Evolutionary conservation across 2,329 filamentous ascomycete genomes (phyloP).

Genomic region (Stenocarpella maydis): DNA sequence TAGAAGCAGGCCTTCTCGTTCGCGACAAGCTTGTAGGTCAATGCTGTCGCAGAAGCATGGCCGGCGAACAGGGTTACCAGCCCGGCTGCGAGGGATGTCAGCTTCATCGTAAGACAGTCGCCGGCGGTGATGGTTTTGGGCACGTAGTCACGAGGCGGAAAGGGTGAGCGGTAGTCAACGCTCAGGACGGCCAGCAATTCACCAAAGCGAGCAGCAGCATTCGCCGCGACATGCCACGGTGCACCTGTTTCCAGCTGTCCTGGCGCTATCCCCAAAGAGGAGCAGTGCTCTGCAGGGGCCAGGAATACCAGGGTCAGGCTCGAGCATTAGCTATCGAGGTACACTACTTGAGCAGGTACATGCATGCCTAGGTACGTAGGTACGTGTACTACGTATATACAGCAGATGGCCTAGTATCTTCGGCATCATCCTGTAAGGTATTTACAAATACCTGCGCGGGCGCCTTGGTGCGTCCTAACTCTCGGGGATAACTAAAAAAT

Average conservation of each 20-base stretch:
- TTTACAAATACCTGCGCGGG: no score
- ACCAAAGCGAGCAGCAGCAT: conserved; percentile 30
- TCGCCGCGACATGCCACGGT: conserved; percentile 25
- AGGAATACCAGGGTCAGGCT: no score
- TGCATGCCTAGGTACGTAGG: neutral
- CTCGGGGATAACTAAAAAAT: no score
- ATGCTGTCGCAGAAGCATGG: conserved; percentile 82
- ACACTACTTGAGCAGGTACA: neutral
- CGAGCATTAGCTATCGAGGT: no score
- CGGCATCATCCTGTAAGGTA: neutral
- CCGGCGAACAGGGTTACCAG: conserved; percentile 76
- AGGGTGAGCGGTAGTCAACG: neutral
- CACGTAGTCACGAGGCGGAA: conserved; percentile 40
- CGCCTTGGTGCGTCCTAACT: neutral
- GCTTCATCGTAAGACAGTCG: conserved; percentile 67
- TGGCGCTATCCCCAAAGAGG: conserved; percentile 9
- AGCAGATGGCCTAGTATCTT: no score
- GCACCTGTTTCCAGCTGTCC: conserved; percentile 11
- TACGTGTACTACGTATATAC: no score
- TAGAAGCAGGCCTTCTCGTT: conserved; percentile 98
- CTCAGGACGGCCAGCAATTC: conserved; percentile 18
- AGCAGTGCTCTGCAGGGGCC: conserved; percentile 4
- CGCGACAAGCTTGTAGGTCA: conserved; percentile 90
- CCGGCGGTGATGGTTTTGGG: conserved; percentile 44
- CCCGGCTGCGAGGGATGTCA: conserved; percentile 67